These are phyloP conservation scores for Porphyrellus cyaneotinctus DNA, from an alignment of 768 basidiomycete species.

Conservation along the genomic window DNA sequence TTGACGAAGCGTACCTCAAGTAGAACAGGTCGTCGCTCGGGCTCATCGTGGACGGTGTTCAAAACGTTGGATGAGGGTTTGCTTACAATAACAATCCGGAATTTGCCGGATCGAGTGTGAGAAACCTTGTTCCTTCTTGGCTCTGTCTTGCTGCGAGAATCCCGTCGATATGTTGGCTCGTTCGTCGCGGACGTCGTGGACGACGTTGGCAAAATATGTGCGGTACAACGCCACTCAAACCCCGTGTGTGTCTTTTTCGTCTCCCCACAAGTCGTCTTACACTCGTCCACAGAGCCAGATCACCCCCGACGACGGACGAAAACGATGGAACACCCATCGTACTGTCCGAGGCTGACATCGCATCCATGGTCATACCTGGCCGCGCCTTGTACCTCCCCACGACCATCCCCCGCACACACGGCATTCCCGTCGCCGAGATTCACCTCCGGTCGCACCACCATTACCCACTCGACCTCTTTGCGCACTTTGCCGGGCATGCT, in stretches of 20 bases:
- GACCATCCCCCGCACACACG: slow-evolving; percentile 58
- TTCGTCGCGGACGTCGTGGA: slow-evolving; percentile 16
- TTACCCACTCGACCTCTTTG: slow-evolving; percentile 67
- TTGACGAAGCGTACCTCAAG: slow-evolving; percentile 49
- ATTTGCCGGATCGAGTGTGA: not conserved
- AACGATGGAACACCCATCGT: slow-evolving; percentile 8
- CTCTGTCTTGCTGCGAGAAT: not conserved
- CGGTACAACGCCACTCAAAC: slow-evolving; percentile 13
- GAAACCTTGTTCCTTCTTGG: not conserved
- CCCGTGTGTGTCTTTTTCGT: slow-evolving; percentile 11
- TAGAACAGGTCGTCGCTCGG: slow-evolving; percentile 71
- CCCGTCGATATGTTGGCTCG: slow-evolving; percentile 31
- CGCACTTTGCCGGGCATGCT: slow-evolving; percentile 79
- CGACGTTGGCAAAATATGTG: slow-evolving; percentile 19
- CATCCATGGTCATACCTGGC: slow-evolving; percentile 59
- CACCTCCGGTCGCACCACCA: slow-evolving; percentile 79
- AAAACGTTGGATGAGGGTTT: slow-evolving; percentile 3
- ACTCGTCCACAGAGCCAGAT: not conserved
- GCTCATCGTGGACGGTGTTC: slow-evolving; percentile 21
- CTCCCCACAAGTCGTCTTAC: not conserved
- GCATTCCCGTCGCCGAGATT: slow-evolving; percentile 73
- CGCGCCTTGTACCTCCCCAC: slow-evolving; percentile 52
- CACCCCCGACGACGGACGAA: slow-evolving; percentile 4
- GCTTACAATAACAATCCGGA: not conserved
- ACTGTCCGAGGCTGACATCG: slow-evolving; percentile 38